These are phyloP conservation scores for Alternaria triticimaculans DNA, from an alignment of 2,329 filamentous ascomycete species.

Conservation along the genomic window DNA sequence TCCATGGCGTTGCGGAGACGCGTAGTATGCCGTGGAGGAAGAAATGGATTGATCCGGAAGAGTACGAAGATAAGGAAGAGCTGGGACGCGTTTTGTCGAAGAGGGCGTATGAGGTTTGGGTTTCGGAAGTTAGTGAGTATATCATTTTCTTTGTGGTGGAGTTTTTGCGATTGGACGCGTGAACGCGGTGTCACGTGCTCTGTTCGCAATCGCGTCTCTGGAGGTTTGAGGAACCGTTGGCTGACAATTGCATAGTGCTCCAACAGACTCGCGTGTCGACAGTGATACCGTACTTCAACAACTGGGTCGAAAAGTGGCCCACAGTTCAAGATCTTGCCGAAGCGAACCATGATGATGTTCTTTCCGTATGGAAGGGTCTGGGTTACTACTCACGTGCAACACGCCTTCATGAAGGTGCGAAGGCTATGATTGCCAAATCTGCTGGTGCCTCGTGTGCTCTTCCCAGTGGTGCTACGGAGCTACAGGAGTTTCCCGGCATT, in stretches of 20 bases:
- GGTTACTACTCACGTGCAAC: constrained; percentile 71
- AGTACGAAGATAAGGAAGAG: constrained; percentile 27
- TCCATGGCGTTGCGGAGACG: constrained; percentile 36
- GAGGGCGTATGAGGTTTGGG: constrained; percentile 71
- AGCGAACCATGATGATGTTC: constrained; percentile 62
- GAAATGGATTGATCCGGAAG: constrained; percentile 60
- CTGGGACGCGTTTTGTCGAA: constrained; percentile 54
- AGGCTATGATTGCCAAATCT: constrained; percentile 53
- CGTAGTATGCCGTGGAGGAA: constrained; percentile 58
- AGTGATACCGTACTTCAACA: constrained; percentile 68
- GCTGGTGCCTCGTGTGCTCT: constrained; percentile 55
- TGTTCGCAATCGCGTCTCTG: neutral
- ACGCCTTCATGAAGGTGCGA: constrained; percentile 64
- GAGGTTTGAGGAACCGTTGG: neutral
- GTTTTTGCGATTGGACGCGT: neutral
- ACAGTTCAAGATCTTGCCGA: constrained; percentile 63
- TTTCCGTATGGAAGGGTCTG: constrained; percentile 66
- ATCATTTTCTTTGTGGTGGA: neutral
- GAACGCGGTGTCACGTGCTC: constrained; percentile 26
- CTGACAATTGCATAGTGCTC: constrained; percentile 53
- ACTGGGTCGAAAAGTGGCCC: constrained; percentile 68
- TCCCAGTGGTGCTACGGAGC: constrained; percentile 55
- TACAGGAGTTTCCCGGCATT: constrained; percentile 64
- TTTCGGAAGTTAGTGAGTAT: constrained; percentile 64
- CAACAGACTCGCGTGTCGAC: constrained; percentile 69